These are phyloP conservation scores for Scedosporium boydii DNA, from an alignment of 2,329 filamentous ascomycete species.

Conservation along the genomic window DNA sequence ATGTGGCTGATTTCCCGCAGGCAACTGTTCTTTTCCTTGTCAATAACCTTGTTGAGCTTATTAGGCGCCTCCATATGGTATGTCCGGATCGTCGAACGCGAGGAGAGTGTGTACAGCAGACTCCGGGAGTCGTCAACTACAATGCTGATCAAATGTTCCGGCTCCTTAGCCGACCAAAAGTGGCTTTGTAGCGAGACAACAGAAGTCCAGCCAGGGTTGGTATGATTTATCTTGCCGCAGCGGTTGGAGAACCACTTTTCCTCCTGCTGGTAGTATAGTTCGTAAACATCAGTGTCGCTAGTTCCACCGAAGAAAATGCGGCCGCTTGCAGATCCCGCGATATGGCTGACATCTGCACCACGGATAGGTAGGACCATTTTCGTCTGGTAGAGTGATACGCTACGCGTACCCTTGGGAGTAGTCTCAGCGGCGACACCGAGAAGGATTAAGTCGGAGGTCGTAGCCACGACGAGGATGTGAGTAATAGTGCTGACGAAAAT, in stretches of 20 bases:
- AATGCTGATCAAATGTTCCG: constrained; percentile 67
- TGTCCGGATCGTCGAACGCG: constrained; percentile 76
- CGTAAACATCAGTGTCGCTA: constrained; percentile 78
- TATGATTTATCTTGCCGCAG: constrained; percentile 84
- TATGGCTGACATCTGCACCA: constrained; percentile 66
- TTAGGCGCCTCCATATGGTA: constrained; percentile 70
- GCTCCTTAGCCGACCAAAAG: constrained; percentile 39
- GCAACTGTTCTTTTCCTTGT: constrained; percentile 52
- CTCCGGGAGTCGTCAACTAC: constrained; percentile 81
- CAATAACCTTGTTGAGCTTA: constrained; percentile 53
- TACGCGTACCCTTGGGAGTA: constrained; percentile 58
- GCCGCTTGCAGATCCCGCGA: constrained; percentile 73
- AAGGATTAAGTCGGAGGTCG: constrained; percentile 72
- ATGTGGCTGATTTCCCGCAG: constrained; percentile 76
- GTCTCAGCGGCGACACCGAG: constrained; percentile 70
- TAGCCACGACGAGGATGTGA: constrained; percentile 82
- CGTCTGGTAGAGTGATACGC: constrained; percentile 77
- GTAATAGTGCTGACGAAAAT: constrained; percentile 84
- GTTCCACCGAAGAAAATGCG: constrained; percentile 88
- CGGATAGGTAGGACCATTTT: constrained; percentile 72
- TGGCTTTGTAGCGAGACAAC: constrained; percentile 43
- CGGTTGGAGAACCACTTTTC: constrained; percentile 92
- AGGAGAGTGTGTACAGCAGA: constrained; percentile 86
- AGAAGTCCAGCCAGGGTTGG: constrained; percentile 60
- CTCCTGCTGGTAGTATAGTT: constrained; percentile 93